These are phyloP conservation scores for Hexamita inflata DNA, from an alignment of 208 protist genomes.

Conservation along the genomic window DNA sequence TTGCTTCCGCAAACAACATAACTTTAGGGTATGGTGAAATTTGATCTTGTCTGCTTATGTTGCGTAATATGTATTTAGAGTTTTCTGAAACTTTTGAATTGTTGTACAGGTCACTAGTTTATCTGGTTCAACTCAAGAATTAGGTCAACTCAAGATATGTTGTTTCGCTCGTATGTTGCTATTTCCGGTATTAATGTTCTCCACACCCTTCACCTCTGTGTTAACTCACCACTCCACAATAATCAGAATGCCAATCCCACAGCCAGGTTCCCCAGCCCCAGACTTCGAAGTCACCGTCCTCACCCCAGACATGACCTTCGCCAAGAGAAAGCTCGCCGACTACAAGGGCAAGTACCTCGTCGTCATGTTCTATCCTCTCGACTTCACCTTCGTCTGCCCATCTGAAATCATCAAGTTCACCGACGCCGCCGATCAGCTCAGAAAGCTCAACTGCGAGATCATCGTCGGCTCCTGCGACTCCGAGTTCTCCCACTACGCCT, in stretches of 20 bases:
- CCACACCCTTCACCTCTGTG: too few species aligned
- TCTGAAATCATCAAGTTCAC: conserved; percentile 34
- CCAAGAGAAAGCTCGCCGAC: not conserved
- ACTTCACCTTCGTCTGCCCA: conserved; percentile 43
- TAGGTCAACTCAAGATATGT: too few species aligned
- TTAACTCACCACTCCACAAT: not conserved
- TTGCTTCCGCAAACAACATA: too few species aligned
- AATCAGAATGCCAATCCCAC: conserved; percentile 15
- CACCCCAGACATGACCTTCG: conserved; percentile 17
- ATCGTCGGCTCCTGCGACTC: conserved; percentile 27
- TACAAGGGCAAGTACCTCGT: conserved; percentile 35
- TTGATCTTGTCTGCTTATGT: too few species aligned
- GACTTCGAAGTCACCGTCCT: conserved; percentile 8
- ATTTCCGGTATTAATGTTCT: too few species aligned
- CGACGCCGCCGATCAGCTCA: not conserved
- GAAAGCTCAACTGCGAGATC: conserved; percentile 21
- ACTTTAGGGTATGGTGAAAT: too few species aligned
- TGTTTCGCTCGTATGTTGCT: too few species aligned
- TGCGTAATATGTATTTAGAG: too few species aligned
- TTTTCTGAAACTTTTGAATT: too few species aligned
- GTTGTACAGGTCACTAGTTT: too few species aligned
- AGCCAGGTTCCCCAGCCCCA: not conserved
- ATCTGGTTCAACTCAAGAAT: too few species aligned
- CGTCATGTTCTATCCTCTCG: conserved; percentile 30
- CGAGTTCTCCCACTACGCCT: conserved; percentile 75